Percentiles rank a stretch among this genome's conserved stretches.
Evolutionary conservation across 495 filamentous ascomycete genomes (phyloP).

Genomic region (Aspergillus incahuasiensis): DNA sequence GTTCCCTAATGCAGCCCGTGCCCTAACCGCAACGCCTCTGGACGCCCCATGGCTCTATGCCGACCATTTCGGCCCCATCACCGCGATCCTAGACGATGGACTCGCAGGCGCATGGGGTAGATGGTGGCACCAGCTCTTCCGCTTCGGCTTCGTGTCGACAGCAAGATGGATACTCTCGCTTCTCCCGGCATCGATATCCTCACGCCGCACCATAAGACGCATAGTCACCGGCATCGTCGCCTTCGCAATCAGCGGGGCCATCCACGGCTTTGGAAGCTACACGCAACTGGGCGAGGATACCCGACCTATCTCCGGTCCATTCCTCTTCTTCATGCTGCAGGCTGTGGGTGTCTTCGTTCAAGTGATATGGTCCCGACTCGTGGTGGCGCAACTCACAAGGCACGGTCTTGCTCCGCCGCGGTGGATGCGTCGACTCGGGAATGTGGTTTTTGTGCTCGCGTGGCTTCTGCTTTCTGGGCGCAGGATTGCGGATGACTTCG

Average conservation of each 20-base stretch:
- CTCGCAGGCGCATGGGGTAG: slow-evolving; percentile 73
- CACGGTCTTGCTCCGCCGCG: slow-evolving; percentile 23
- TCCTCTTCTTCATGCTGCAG: slow-evolving; percentile 55
- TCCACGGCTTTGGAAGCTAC: slow-evolving; percentile 57
- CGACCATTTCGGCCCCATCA: slow-evolving; percentile 54
- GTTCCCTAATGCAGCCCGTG: slow-evolving; percentile 33
- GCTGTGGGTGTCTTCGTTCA: slow-evolving; percentile 53
- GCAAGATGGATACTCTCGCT: slow-evolving; percentile 44
- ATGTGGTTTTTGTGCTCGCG: slow-evolving; percentile 44
- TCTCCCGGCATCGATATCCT: slow-evolving; percentile 23
- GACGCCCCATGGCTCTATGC: slow-evolving; percentile 64
- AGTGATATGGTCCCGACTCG: slow-evolving; percentile 20
- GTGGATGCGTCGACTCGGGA: slow-evolving; percentile 41
- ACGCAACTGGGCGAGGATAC: slow-evolving; percentile 43
- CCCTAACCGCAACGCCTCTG: slow-evolving; percentile 40
- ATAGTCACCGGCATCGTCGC: slow-evolving; percentile 39
- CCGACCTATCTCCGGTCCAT: slow-evolving; percentile 35
- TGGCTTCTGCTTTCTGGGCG: slow-evolving; percentile 57
- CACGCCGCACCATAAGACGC: slow-evolving; percentile 16
- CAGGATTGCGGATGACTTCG: slow-evolving; percentile 59
- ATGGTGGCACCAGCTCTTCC: slow-evolving; percentile 90
- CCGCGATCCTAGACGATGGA: slow-evolving; percentile 56
- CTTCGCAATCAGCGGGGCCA: slow-evolving; percentile 54
- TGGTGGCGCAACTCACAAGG: slow-evolving; percentile 26
- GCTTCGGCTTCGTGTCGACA: slow-evolving; percentile 61